These are phyloP conservation scores for Mortierella sp. DNA, from an alignment of 371 early-diverging fungal genomes.

Conservation along the genomic window DNA sequence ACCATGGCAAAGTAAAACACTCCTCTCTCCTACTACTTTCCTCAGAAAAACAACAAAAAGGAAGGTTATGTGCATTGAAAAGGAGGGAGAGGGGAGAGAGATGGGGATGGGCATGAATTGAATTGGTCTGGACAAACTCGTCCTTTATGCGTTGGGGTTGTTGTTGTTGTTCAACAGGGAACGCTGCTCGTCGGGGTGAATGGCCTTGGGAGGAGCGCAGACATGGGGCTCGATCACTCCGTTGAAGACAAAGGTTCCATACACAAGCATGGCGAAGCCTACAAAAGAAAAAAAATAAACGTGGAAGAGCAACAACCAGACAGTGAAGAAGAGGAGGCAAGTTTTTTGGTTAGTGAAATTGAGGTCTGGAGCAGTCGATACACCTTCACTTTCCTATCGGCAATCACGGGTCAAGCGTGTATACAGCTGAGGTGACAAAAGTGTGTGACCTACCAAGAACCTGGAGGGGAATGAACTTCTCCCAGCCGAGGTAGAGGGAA, in stretches of 20 bases:
- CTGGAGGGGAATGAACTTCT: conserved; percentile 91
- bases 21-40: neutral
- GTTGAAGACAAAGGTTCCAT: conserved; percentile 94
- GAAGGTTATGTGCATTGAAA: neutral
- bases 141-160: conserved; percentile 18
- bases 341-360: neutral
- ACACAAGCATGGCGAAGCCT: conserved; percentile 87
- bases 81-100: neutral
- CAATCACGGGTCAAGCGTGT: neutral
- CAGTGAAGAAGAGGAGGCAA: neutral
- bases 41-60: neutral
- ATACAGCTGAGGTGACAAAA: neutral
- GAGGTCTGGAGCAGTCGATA: conserved; percentile 6
- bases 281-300: neutral
- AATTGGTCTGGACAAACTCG: neutral
- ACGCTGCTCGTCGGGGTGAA: conserved; percentile 34
- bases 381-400: neutral
- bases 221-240: conserved; percentile 80
- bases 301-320: neutral
- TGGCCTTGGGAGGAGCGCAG: conserved; percentile 44
- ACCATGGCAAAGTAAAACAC: neutral
- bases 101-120: too few relatives aligned
- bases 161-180: conserved; percentile 39
- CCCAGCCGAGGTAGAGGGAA: conserved; percentile 93
- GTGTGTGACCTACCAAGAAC: conserved; percentile 68